phyloP scores from a whole-genome alignment of 129 eudicot species.

The carrot (Daucus carota) region DNA sequence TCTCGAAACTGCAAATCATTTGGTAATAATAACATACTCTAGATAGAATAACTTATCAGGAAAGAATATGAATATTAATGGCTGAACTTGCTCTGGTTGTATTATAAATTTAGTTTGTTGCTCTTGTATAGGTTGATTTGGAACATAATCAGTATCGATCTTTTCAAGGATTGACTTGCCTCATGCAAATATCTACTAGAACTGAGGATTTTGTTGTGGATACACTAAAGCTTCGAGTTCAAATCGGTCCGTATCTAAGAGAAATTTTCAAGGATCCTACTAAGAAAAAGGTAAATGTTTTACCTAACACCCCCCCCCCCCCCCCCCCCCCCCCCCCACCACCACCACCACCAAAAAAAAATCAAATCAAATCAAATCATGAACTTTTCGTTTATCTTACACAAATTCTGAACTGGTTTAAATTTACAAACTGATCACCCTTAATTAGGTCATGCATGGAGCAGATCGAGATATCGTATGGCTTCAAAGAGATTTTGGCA shows the following conservation, averaged over 20 bases:
- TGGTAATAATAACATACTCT: too few relatives aligned
- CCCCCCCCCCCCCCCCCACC: neutral
- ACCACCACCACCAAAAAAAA: too few relatives aligned
- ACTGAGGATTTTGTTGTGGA: constrained; percentile 88
- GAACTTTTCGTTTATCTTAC: neutral
- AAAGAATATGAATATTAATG: too few relatives aligned
- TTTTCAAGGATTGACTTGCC: constrained; percentile 96
- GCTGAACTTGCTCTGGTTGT: too few relatives aligned
- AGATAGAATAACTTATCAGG: too few relatives aligned
- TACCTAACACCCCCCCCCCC: neutral
- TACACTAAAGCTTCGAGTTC: constrained; percentile 74
- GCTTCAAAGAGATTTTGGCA: constrained; percentile 92
- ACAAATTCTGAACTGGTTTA: neutral
- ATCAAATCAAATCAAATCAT: neutral
- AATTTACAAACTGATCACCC: constrained; percentile 5
- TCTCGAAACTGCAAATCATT: neutral
- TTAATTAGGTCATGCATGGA: constrained; percentile 86
- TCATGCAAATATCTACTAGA: constrained; percentile 98
- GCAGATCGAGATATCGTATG: constrained; percentile 88
- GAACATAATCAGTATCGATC: constrained; percentile 95
- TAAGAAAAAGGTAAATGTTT: constrained; percentile 59
- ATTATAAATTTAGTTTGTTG: neutral
- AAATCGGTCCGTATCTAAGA: constrained; percentile 80
- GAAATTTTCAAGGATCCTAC: constrained; percentile 81
- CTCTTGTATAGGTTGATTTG: constrained; percentile 73